Conservation (phyloP, 345 rosid genomes). For the Xanthoceras sorbifolium region DNA sequence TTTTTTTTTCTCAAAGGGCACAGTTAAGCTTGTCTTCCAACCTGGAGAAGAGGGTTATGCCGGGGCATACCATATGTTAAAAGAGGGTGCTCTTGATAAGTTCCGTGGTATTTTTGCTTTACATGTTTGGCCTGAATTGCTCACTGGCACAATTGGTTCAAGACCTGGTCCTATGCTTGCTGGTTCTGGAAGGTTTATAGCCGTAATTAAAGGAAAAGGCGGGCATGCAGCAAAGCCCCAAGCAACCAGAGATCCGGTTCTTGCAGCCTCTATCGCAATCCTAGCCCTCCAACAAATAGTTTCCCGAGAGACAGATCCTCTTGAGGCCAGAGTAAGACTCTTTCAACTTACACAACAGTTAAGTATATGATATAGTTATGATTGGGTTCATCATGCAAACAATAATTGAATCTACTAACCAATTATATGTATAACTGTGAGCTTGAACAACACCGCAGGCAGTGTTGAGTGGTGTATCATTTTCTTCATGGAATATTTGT, state of each 20-base stretch:
- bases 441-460: not conserved
- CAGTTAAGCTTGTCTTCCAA: constrained; percentile 60
- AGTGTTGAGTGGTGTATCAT: not conserved
- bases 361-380: not conserved
- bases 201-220: constrained; percentile 41
- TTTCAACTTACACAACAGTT: too few species aligned
- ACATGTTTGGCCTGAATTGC: constrained; percentile 41
- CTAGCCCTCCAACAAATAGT: constrained; percentile 54
- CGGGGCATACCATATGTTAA: constrained; percentile 56
- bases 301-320: constrained; percentile 65
- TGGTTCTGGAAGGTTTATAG: constrained; percentile 43
- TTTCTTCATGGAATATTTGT: not conserved
- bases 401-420: not conserved
- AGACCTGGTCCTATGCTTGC: constrained; percentile 59
- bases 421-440: not conserved
- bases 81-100: constrained; percentile 52
- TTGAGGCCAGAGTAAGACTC: constrained; percentile 39
- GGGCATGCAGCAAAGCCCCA: constrained; percentile 56
- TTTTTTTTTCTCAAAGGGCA: constrained; percentile 34
- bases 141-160: constrained; percentile 45
- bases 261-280: constrained; percentile 46
- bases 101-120: constrained; percentile 50
- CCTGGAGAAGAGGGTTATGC: constrained; percentile 57
- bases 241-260: constrained; percentile 41
- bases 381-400: not conserved